Conservation (phyloP, 1,284 basidiomycete species). For the Kwoniella shivajii region DNA sequence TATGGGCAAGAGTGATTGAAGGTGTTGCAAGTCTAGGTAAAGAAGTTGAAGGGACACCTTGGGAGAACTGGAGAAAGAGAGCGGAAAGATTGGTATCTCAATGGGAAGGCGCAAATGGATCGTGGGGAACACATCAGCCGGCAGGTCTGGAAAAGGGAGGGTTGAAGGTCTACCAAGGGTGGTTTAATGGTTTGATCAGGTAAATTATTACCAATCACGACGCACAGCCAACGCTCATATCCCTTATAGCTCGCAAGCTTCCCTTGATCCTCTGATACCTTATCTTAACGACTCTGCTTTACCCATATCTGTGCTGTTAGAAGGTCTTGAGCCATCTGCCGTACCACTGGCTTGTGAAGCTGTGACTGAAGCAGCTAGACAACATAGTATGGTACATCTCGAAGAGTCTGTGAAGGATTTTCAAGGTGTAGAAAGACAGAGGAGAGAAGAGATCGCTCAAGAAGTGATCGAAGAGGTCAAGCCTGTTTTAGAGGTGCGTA, state of each 20-base stretch:
- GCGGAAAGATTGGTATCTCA: constrained; percentile 29
- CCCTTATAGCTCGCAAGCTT: constrained; percentile 29
- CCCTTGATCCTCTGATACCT: constrained; percentile 34
- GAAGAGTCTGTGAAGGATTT: constrained; percentile 26
- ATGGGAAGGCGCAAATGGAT: constrained; percentile 38
- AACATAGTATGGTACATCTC: constrained; percentile 20
- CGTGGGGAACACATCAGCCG: constrained; percentile 7
- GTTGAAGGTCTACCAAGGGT: constrained; percentile 50
- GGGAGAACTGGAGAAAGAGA: constrained; percentile 25
- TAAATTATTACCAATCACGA: constrained; percentile 24
- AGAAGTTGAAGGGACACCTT: constrained; percentile 7
- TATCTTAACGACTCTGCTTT: constrained; percentile 29
- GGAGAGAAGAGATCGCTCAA: constrained; percentile 28
- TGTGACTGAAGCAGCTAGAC: constrained; percentile 27
- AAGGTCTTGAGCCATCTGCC: constrained; percentile 31
- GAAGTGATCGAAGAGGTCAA: constrained; percentile 41
- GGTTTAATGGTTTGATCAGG: constrained; percentile 44
- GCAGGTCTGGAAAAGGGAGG: constrained; percentile 35
- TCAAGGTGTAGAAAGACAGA: constrained; percentile 32
- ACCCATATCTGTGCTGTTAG: constrained; percentile 24
- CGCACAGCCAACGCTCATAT: constrained; percentile 3
- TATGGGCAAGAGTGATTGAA: constrained; percentile 48
- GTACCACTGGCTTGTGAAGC: constrained; percentile 34
- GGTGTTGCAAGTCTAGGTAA: constrained; percentile 36
- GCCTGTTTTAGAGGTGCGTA: constrained; percentile 39